Percentiles rank a stretch among this genome's conserved stretches.
Conservation (phyloP, 2,329 filamentous ascomycete species). For the Penicillium sp. region DNA sequence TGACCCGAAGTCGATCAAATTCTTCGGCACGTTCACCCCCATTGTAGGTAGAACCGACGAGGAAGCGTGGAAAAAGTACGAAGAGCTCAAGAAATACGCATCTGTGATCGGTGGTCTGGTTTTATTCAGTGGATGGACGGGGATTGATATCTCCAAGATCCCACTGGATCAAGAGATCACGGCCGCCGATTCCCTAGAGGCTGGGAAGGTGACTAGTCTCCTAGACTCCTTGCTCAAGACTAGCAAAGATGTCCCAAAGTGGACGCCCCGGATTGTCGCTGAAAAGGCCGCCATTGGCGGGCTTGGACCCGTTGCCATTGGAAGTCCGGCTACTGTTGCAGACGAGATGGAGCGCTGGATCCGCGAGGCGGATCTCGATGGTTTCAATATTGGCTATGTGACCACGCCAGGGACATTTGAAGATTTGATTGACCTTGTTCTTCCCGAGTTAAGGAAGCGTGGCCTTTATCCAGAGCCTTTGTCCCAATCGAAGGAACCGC, state of each 20-base stretch:
- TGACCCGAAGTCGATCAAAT: slow-evolving; percentile 57
- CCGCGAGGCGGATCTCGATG: slow-evolving; percentile 43
- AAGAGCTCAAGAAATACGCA: slow-evolving; percentile 53
- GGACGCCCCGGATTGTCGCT: slow-evolving; percentile 48
- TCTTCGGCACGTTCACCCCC: slow-evolving; percentile 53
- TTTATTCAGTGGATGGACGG: slow-evolving; percentile 58
- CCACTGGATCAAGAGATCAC: slow-evolving; percentile 58
- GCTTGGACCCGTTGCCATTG: slow-evolving; percentile 49
- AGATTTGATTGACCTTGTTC: slow-evolving; percentile 50
- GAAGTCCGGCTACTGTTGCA: slow-evolving; percentile 46
- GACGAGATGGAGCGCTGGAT: slow-evolving; percentile 51
- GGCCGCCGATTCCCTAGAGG: slow-evolving; percentile 54
- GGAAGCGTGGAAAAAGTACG: slow-evolving; percentile 54
- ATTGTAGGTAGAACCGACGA: slow-evolving; percentile 52
- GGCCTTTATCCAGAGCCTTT: slow-evolving; percentile 42
- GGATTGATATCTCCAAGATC: slow-evolving; percentile 58
- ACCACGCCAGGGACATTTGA: slow-evolving; percentile 54
- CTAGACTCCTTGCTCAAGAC: slow-evolving; percentile 51
- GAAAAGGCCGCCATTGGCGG: slow-evolving; percentile 51
- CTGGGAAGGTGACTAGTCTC: slow-evolving; percentile 51
- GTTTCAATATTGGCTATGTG: slow-evolving; percentile 48
- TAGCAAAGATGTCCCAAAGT: slow-evolving; percentile 48
- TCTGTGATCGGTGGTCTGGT: slow-evolving; percentile 55
- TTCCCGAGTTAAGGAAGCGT: slow-evolving; percentile 48
- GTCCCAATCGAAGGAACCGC: slow-evolving; percentile 15